These are phyloP conservation scores for Sporothrix sp. DNA, from an alignment of 2,329 filamentous ascomycete genomes.

Conservation along the genomic window DNA sequence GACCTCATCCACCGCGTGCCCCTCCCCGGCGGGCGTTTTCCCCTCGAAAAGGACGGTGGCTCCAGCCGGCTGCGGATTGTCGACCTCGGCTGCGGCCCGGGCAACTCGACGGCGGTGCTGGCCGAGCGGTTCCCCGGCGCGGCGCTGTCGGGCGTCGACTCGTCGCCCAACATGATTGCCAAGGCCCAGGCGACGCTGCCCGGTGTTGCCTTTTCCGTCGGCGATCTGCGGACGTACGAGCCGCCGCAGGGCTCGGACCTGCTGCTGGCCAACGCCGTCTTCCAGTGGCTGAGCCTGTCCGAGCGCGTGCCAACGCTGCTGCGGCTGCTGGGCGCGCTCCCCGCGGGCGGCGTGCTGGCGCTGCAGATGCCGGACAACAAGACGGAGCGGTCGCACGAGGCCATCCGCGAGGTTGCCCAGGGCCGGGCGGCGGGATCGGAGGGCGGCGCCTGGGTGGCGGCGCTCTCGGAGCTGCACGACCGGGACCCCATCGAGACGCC, in stretches of 20 bases:
- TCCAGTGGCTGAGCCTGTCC: slow-evolving; percentile 43
- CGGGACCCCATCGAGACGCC: slow-evolving; percentile 40
- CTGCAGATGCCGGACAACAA: slow-evolving; percentile 43
- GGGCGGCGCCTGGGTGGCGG: slow-evolving; percentile 17
- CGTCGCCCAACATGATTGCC: slow-evolving; percentile 44
- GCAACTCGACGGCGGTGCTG: slow-evolving; percentile 46
- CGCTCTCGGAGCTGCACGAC: slow-evolving; percentile 18
- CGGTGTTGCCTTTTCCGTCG: slow-evolving; percentile 34
- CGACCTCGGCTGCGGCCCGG: slow-evolving; percentile 52
- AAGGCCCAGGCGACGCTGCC: slow-evolving; percentile 35
- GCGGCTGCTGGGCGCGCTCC: slow-evolving; percentile 32
- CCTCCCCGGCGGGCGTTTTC: slow-evolving; percentile 21
- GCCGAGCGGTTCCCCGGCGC: slow-evolving; percentile 37
- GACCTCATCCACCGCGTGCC: slow-evolving; percentile 43
- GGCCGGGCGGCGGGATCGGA: slow-evolving; percentile 16
- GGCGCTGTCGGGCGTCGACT: slow-evolving; percentile 41
- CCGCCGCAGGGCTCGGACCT: slow-evolving; percentile 29
- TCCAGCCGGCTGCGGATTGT: slow-evolving; percentile 33
- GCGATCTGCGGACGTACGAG: slow-evolving; percentile 35
- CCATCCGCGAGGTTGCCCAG: slow-evolving; percentile 39
- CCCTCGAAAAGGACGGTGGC: neutral
- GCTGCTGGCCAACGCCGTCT: slow-evolving; percentile 47
- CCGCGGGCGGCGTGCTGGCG: slow-evolving; percentile 39
- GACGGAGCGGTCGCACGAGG: slow-evolving; percentile 35
- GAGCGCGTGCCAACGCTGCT: slow-evolving; percentile 36